Evolutionary conservation across 1,284 basidiomycete genomes (phyloP).

Genomic region (Psilocybe mexicana): DNA sequence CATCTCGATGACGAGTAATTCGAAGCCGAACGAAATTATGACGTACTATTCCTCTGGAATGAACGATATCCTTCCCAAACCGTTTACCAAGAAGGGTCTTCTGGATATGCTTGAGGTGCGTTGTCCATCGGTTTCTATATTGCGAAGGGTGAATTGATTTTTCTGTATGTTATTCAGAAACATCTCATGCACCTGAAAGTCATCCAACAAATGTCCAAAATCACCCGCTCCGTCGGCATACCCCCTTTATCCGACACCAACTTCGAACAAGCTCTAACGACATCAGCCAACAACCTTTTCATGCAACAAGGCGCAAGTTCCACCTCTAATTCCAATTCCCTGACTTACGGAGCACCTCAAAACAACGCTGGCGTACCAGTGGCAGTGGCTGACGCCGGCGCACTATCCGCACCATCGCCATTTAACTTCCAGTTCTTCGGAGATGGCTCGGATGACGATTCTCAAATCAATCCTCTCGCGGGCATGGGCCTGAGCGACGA

Average conservation of each 20-base stretch:
- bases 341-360: constrained; percentile 10
- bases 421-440: constrained; percentile 27
- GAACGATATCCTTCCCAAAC: constrained; percentile 98
- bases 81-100: constrained; percentile 91
- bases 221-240: constrained; percentile 73
- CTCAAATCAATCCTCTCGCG: constrained; percentile 70
- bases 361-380: background rate
- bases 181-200: constrained; percentile 92
- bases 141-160: background rate
- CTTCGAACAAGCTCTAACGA: constrained; percentile 56
- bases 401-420: constrained; percentile 18
- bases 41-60: constrained; percentile 92
- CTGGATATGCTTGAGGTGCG: constrained; percentile 87
- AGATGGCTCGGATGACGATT: constrained; percentile 34
- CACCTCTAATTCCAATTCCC: constrained; percentile 2
- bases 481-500: constrained; percentile 78
- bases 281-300: constrained; percentile 28
- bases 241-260: constrained; percentile 66
- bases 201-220: constrained; percentile 76
- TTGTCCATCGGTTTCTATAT: background rate
- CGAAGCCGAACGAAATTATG: constrained; percentile 88
- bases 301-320: constrained; percentile 5
- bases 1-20: constrained; percentile 96
- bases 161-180: constrained; percentile 52
- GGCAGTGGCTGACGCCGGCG: background rate